Conservation (phyloP, 768 basidiomycete species). For the Leucocoprinus sp. region DNA sequence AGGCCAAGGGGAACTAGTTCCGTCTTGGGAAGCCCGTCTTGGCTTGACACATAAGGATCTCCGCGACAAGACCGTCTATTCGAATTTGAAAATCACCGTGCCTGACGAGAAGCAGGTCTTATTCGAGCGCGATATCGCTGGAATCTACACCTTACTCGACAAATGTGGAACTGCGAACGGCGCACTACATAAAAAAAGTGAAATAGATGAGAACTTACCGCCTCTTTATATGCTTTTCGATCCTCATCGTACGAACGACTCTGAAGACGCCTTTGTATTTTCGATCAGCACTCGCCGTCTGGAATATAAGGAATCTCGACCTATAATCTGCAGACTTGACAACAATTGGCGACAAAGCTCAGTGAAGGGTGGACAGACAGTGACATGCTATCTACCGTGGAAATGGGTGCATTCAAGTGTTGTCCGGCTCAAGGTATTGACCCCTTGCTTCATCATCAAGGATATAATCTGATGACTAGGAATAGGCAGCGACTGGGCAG, state of each 20-base stretch:
- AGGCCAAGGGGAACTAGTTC: slow-evolving; percentile 61
- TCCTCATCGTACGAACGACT: slow-evolving; percentile 71
- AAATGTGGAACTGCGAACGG: slow-evolving; percentile 86
- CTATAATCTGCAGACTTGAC: slow-evolving; percentile 66
- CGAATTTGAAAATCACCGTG: slow-evolving; percentile 57
- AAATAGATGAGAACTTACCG: slow-evolving; percentile 42
- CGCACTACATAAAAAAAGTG: slow-evolving; percentile 64
- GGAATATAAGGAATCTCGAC: slow-evolving; percentile 75
- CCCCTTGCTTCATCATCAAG: background rate
- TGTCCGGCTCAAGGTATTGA: slow-evolving; percentile 43
- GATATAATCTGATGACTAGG: slow-evolving; percentile 7
- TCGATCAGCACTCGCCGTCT: slow-evolving; percentile 70
- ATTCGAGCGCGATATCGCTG: slow-evolving; percentile 78
- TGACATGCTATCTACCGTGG: slow-evolving; percentile 52
- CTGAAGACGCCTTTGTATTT: slow-evolving; percentile 79
- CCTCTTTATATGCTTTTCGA: slow-evolving; percentile 81
- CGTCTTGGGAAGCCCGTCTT: slow-evolving; percentile 79
- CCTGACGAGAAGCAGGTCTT: slow-evolving; percentile 32
- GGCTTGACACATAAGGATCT: slow-evolving; percentile 62
- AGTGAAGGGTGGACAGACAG: slow-evolving; percentile 36
- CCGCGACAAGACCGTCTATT: slow-evolving; percentile 59
- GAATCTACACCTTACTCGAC: slow-evolving; percentile 69
- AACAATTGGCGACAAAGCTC: slow-evolving; percentile 72
- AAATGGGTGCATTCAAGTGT: slow-evolving; percentile 49
- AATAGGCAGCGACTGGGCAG: slow-evolving; percentile 43